Percentiles rank a stretch among this genome's conserved stretches.
These are phyloP conservation scores for Moricandia moricandioides DNA, from an alignment of 345 rosid species.

Conservation along the genomic window DNA sequence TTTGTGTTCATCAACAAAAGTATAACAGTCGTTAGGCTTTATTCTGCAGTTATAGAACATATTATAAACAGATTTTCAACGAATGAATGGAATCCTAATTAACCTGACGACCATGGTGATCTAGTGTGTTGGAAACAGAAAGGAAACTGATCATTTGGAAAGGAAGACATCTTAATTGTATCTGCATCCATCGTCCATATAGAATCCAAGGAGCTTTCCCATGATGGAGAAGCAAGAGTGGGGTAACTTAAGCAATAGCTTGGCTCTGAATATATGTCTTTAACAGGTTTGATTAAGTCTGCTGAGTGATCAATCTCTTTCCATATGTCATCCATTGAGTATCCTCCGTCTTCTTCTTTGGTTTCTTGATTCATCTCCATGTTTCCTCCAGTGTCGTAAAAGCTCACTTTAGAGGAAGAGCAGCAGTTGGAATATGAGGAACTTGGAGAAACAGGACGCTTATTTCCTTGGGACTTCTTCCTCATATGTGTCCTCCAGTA, in stretches of 20 bases:
- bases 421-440: conserved; percentile 54
- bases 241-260: conserved; percentile 46
- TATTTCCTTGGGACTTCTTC: conserved; percentile 80
- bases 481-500: conserved; percentile 86
- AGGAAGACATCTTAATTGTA: conserved; percentile 54
- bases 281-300: conserved; percentile 50
- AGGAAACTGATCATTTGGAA: conserved; percentile 39
- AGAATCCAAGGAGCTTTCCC: conserved; percentile 60
- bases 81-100: conserved; percentile 57
- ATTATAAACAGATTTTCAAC: conserved; percentile 39
- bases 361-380: conserved; percentile 39
- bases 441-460: conserved; percentile 43
- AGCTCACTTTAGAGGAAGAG: conserved; percentile 54
- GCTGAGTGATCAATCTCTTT: conserved; percentile 65
- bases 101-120: conserved; percentile 35
- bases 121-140: conserved; percentile 45
- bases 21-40: conserved; percentile 13
- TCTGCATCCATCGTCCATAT: conserved; percentile 72
- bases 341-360: conserved; percentile 35
- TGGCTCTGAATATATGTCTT: conserved; percentile 49
- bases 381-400: conserved; percentile 77
- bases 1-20: neutral
- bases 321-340: conserved; percentile 84
- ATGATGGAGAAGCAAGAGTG: conserved; percentile 50
- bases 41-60: conserved; percentile 13